Evolutionary conservation across 768 basidiomycete species (phyloP), one percentile per base, ranked within the genome.

Genomic region (Agrocybe pediades): DNA sequence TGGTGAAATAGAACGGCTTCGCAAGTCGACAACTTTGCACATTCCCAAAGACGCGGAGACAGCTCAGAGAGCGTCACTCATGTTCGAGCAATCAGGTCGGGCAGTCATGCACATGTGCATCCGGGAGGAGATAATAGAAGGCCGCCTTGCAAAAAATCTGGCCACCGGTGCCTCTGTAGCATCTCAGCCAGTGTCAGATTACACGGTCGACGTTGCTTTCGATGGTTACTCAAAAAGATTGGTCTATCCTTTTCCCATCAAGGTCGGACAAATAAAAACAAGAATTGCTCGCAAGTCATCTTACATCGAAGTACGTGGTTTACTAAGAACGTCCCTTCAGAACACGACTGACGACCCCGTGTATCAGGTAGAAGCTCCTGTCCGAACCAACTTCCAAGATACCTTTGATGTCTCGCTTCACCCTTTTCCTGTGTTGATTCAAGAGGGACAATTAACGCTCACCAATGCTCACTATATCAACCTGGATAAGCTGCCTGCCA

Each of bases 261-360:
- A 74, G 26, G 68, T 70, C 4, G 54, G 58, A 17, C 67, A 68
- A 15, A 47, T 63, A 1, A 80, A 71, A 57, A 59, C 77, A 9
- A 74, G 81, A 4, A 58, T 85, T 27, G 84, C 84, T 8, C 73
- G 84, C 33, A 83, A 80, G 57, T 85, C 82, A 1, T 71, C 63
- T 21, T 86, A 80, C 52, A 65, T 85, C 6, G 74, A 77, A 63
- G 71, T 74, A 62, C n/a, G n/a, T n/a, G n/a, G n/a, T n/a, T n/a
- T n/a, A n/a, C n/a, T n/a, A n/a, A n/a, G n/a, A n/a, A n/a, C n/a
- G n/a, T n/a, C n/a, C n/a, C n/a, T n/a, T n/a, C n/a, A n/a, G n/a
- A n/a, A n/a, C n/a, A n/a, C n/a, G n/a, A n/a, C n/a, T n/a, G n/a
- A n/a, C n/a, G n/a, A n/a, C n/a, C n/a, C n/a, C n/a, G n/a, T 48